Conservation (phyloP, 1,139 yeast species). For the Hansenula sp. region DNA sequence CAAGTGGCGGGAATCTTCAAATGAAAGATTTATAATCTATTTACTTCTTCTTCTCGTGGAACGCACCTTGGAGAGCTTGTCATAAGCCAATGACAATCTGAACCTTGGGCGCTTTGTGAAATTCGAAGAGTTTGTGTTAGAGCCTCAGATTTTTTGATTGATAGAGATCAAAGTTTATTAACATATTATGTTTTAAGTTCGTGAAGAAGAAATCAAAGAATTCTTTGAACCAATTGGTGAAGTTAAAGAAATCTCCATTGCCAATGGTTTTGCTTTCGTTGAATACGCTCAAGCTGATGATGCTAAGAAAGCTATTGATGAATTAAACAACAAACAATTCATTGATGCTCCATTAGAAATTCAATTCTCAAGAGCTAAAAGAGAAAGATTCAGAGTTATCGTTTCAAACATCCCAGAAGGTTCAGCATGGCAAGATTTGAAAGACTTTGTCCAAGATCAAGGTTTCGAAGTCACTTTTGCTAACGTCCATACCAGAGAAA, state of each 20-base stretch:
- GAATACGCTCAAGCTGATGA: conserved; percentile 63
- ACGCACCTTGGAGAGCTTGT: no score
- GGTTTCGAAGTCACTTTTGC: conserved; percentile 66
- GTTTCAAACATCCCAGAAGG: conserved; percentile 68
- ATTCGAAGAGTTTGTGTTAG: no score
- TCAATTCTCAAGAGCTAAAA: conserved; percentile 65
- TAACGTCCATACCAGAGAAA: conserved; percentile 61
- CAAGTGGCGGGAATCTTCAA: neutral
- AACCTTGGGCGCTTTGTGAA: no score
- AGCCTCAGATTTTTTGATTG: no score
- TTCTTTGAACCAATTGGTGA: conserved; percentile 63
- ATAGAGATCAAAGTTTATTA: neutral
- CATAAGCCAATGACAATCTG: no score
- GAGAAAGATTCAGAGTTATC: conserved; percentile 70
- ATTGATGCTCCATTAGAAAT: conserved; percentile 63
- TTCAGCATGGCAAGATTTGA: conserved; percentile 81
- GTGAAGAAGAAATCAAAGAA: conserved; percentile 58
- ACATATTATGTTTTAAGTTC: conserved; percentile 7
- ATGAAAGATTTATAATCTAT: neutral
- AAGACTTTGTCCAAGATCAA: conserved; percentile 73
- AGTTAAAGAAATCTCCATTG: conserved; percentile 59
- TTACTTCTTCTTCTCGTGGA: no score
- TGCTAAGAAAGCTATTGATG: conserved; percentile 62
- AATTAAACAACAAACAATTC: conserved; percentile 50
- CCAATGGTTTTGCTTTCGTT: conserved; percentile 75